Percentiles rank a stretch among this genome's conserved stretches.
Conservation (phyloP, 305 asterid species). For the Solanum chacoense region DNA sequence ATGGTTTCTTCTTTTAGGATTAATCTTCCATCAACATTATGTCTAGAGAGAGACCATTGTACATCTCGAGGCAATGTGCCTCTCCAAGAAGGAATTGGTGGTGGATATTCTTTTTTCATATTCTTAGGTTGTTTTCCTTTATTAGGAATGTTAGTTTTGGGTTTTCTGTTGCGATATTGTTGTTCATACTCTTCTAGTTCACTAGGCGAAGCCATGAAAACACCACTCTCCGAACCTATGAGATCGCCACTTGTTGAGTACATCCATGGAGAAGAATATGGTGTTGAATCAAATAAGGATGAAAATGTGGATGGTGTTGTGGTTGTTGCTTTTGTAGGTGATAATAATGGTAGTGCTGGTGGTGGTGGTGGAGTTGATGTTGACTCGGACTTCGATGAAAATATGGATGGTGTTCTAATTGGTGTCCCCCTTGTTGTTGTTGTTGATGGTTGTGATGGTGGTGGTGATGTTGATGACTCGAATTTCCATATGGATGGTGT, state of each 20-base stretch:
- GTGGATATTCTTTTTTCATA: neutral
- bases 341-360: neutral
- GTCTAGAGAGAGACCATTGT: neutral
- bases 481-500: neutral
- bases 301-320: neutral
- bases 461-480: neutral
- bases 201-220: neutral
- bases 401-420: neutral
- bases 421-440: neutral
- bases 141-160: neutral
- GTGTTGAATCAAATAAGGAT: neutral
- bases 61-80: neutral
- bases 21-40: neutral
- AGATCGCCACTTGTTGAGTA: constrained; percentile 2
- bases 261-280: neutral
- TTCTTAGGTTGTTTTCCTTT: neutral
- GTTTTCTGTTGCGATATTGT: neutral
- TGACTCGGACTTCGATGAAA: neutral
- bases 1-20: neutral
- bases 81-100: neutral
- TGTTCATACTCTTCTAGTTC: neutral
- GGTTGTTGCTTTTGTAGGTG: neutral
- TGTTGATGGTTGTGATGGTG: neutral
- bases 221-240: constrained; percentile 7
- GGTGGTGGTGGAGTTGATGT: neutral